Evolutionary conservation across 805 yeast genomes (phyloP).

Genomic region (Kazachstania psychrophila): DNA sequence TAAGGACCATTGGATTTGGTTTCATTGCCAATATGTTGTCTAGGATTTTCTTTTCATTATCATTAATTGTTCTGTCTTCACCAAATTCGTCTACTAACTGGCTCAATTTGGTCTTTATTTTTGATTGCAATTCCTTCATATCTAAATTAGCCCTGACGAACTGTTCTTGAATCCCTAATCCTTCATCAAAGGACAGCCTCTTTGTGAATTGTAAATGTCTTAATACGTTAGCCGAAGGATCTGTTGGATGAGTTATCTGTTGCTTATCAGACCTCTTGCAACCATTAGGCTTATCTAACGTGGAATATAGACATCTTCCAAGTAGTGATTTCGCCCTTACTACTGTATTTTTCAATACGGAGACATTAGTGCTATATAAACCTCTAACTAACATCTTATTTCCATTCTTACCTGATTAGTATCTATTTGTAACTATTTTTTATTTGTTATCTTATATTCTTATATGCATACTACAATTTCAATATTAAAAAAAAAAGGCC

Average conservation of each 20-base stretch:
- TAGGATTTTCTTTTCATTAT: slow-evolving; percentile 39
- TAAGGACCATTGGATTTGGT: slow-evolving; percentile 59
- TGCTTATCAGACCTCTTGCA: background rate
- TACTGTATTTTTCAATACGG: no score
- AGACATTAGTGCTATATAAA: no score
- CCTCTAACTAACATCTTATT: no score
- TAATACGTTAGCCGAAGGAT: slow-evolving; percentile 28
- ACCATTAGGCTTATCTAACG: no score
- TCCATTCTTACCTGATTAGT: no score
- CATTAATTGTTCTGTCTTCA: slow-evolving; percentile 30
- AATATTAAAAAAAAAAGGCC: no score
- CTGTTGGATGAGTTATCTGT: slow-evolving; percentile 25
- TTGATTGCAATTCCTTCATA: slow-evolving; percentile 44
- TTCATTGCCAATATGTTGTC: slow-evolving; percentile 37
- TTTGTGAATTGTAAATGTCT: slow-evolving; percentile 39
- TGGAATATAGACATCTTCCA: no score
- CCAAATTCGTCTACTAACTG: slow-evolving; percentile 33
- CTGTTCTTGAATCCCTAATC: slow-evolving; percentile 46
- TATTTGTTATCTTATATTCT: no score
- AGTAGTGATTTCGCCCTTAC: no score
- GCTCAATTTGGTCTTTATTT: slow-evolving; percentile 35
- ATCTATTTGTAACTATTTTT: no score
- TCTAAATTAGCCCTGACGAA: slow-evolving; percentile 50
- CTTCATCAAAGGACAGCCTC: slow-evolving; percentile 36
- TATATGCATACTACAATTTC: no score